Evolutionary conservation across 345 rosid species (phyloP).

Genomic region (Brassica juncea): DNA sequence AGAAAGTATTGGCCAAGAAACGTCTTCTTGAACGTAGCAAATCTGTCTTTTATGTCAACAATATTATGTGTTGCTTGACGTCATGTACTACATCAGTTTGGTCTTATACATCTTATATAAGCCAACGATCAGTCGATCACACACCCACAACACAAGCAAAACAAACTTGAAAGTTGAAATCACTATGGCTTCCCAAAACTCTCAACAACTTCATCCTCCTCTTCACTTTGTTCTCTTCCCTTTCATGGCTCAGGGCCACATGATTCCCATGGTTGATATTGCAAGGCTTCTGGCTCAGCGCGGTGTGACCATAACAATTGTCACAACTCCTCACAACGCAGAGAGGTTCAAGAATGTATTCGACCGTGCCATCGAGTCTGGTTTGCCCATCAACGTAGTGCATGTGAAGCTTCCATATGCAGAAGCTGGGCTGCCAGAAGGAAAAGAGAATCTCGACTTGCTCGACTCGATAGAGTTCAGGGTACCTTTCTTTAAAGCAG

Average conservation of each 20-base stretch:
- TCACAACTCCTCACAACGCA: slow-evolving; percentile 48
- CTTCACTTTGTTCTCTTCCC: slow-evolving; percentile 31
- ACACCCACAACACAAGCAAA: background rate
- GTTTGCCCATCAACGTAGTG: slow-evolving; percentile 31
- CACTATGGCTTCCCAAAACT: background rate
- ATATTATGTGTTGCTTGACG: background rate
- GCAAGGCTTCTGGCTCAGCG: slow-evolving; percentile 51
- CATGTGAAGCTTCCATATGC: slow-evolving; percentile 33
- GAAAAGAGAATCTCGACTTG: slow-evolving; percentile 40
- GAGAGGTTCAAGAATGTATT: slow-evolving; percentile 25
- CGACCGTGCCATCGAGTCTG: slow-evolving; percentile 21
- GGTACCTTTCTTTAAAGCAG: slow-evolving; percentile 25
- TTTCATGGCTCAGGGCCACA: slow-evolving; percentile 26
- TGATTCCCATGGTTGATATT: slow-evolving; percentile 54
- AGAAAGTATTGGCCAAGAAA: background rate
- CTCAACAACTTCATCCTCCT: background rate
- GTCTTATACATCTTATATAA: slow-evolving; percentile 9
- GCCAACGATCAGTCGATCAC: background rate
- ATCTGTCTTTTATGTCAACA: background rate
- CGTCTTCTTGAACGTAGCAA: background rate
- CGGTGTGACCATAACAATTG: slow-evolving; percentile 46
- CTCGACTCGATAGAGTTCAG: slow-evolving; percentile 21
- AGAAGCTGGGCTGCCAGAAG: slow-evolving; percentile 44
- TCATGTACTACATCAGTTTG: slow-evolving; percentile 1
- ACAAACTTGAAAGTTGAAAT: background rate